Percentiles rank a stretch among this genome's conserved stretches.
Evolutionary conservation across 2,329 filamentous ascomycete genomes (phyloP).

Genomic region (Dothideomycetidae sp.): DNA sequence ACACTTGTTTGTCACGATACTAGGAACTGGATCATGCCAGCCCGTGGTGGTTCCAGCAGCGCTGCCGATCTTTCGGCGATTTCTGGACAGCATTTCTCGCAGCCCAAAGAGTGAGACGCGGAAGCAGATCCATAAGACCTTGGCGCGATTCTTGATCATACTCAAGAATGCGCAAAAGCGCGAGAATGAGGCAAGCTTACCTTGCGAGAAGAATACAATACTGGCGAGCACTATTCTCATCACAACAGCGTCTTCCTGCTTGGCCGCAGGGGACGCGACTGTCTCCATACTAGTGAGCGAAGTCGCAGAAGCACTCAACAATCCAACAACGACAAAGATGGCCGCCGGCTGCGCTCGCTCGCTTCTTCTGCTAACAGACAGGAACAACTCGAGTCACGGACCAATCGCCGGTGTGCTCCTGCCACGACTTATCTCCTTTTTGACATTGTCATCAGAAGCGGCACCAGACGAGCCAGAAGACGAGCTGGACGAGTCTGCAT

Average conservation of each 20-base stretch:
- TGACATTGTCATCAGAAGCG: too few species aligned
- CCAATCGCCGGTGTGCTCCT: constrained; percentile 61
- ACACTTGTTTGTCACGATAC: constrained; percentile 87
- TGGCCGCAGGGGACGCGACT: constrained; percentile 55
- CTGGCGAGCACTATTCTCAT: constrained; percentile 80
- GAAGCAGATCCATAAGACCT: constrained; percentile 63
- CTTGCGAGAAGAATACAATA: constrained; percentile 86
- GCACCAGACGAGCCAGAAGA: constrained; percentile 47
- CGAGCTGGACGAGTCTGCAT: constrained; percentile 65
- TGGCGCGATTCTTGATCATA: constrained; percentile 70
- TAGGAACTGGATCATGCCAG: constrained; percentile 78
- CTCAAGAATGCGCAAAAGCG: constrained; percentile 62
- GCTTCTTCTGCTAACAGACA: constrained; percentile 51
- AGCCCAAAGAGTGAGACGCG: constrained; percentile 36
- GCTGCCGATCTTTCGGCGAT: constrained; percentile 81
- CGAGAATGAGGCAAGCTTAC: constrained; percentile 60
- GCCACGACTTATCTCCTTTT: constrained; percentile 61
- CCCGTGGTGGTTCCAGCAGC: constrained; percentile 77
- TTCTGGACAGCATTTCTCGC: constrained; percentile 59
- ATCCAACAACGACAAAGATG: constrained; percentile 73
- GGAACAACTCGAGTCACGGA: constrained; percentile 46
- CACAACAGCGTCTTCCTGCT: constrained; percentile 54
- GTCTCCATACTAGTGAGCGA: constrained; percentile 57
- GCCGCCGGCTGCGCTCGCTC: constrained; percentile 82
- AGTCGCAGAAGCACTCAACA: constrained; percentile 68